Percentiles rank a stretch among this genome's conserved stretches.
phyloP scores from a whole-genome alignment of 306 rosid species.

The Gastrolobium villosum region DNA sequence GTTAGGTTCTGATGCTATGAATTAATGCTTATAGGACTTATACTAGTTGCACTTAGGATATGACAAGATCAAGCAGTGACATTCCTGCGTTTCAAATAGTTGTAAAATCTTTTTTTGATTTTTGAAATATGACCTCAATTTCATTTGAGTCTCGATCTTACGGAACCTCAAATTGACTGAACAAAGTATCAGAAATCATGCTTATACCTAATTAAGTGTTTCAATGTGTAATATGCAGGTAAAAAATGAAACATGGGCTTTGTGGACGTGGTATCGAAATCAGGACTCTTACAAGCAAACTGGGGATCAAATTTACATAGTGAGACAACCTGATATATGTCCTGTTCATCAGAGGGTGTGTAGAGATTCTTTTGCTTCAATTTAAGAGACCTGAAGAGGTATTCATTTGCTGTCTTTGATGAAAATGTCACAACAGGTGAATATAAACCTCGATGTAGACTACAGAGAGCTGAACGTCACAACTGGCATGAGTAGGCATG shows the following conservation, averaged over 20 bases:
- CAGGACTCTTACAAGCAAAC: conserved; percentile 67
- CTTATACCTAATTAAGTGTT: conserved; percentile 17
- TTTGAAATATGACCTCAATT: conserved; percentile 5
- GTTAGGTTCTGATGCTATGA: conserved; percentile 34
- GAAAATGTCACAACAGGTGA: conserved; percentile 26
- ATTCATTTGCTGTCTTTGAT: conserved; percentile 4
- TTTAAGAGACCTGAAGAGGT: conserved; percentile 32
- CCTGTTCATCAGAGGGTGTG: conserved; percentile 36
- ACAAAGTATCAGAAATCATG: conserved; percentile 4
- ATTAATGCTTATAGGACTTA: background rate
- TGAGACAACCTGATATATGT: conserved; percentile 77
- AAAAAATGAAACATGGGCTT: conserved; percentile 84
- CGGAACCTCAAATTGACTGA: conserved; percentile 17
- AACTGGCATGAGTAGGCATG: conserved; percentile 10
- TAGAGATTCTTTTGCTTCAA: conserved; percentile 44
- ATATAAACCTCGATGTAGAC: background rate
- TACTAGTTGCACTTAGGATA: conserved; percentile 20
- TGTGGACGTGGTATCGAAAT: conserved; percentile 85
- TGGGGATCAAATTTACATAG: conserved; percentile 83
- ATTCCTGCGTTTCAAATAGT: background rate
- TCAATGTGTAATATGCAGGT: conserved; percentile 61
- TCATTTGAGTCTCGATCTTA: background rate
- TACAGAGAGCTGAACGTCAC: background rate
- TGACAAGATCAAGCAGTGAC: conserved; percentile 4
- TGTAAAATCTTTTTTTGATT: conserved; percentile 3